Percentiles rank a stretch among this genome's conserved stretches.
These are phyloP conservation scores for Amniculicola lignicola DNA, from an alignment of 495 filamentous ascomycete genomes.

Conservation along the genomic window DNA sequence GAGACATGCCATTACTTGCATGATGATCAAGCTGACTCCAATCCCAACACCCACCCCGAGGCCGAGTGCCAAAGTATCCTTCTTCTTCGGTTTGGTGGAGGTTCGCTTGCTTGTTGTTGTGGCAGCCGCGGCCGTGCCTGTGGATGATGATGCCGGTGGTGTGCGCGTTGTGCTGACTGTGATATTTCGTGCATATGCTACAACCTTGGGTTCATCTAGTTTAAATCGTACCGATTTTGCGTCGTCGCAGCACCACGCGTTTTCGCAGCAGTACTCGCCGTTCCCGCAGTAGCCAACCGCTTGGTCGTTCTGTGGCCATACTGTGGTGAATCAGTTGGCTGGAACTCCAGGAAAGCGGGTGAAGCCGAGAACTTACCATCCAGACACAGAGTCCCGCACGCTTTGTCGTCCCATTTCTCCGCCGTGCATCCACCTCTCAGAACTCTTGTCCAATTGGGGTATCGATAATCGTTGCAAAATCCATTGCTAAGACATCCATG, in stretches of 20 bases:
- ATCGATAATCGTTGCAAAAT: slow-evolving; percentile 15
- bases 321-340: not conserved
- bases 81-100: no score
- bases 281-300: slow-evolving; percentile 2
- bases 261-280: slow-evolving; percentile 9
- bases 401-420: slow-evolving; percentile 10
- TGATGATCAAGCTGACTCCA: no score
- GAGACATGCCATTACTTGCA: no score
- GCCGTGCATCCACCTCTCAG: slow-evolving; percentile 23
- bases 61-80: no score
- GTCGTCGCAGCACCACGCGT: not conserved
- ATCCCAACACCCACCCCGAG: no score
- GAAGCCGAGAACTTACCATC: not conserved
- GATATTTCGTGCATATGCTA: no score
- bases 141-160: no score
- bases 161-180: no score
- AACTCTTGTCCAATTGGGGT: slow-evolving; percentile 11
- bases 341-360: not conserved
- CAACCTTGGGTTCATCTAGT: no score
- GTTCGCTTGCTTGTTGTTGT: no score
- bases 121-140: no score
- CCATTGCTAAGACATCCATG: slow-evolving; percentile 21
- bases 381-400: slow-evolving; percentile 2
- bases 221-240: no score
- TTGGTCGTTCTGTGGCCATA: slow-evolving; percentile 9